Conservation (phyloP, 2,329 filamentous ascomycete species). For the Dactylellina sp. region DNA sequence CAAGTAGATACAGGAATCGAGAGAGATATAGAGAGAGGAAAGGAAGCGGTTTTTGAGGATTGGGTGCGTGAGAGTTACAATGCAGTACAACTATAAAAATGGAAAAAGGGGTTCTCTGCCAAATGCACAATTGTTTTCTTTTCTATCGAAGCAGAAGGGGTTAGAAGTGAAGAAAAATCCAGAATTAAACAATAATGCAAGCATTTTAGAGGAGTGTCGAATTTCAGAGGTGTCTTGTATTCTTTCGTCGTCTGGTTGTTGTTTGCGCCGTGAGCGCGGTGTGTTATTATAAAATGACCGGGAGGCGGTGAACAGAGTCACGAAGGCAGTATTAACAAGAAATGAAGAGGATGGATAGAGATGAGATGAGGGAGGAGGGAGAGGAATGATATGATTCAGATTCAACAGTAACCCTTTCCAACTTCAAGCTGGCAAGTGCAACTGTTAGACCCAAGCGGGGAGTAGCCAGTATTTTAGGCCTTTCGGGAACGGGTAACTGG, state of each 20-base stretch:
- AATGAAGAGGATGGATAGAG: slow-evolving; percentile 17
- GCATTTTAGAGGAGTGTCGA: slow-evolving; percentile 15
- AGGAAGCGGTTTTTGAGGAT: no score
- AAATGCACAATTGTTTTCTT: slow-evolving; percentile 4
- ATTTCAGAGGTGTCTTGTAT: not conserved
- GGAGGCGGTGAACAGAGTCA: slow-evolving; percentile 20
- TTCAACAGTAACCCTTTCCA: slow-evolving; percentile 7
- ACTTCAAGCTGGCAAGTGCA: slow-evolving; percentile 16
- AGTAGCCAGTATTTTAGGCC: slow-evolving; percentile 69
- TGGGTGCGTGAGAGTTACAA: not conserved
- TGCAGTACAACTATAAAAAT: slow-evolving; percentile 15
- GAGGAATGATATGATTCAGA: slow-evolving; percentile 1
- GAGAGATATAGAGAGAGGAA: slow-evolving; percentile 5
- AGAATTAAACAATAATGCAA: slow-evolving; percentile 28
- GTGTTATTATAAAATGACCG: slow-evolving; percentile 26
- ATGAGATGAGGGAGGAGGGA: slow-evolving; percentile 1
- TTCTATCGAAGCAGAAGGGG: not conserved
- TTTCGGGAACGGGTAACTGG: slow-evolving; percentile 76
- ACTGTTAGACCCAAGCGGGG: not conserved
- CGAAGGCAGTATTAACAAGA: slow-evolving; percentile 53
- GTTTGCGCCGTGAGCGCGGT: slow-evolving; percentile 25
- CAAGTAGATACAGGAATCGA: slow-evolving; percentile 56
- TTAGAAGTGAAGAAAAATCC: slow-evolving; percentile 1
- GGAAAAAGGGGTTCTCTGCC: slow-evolving; percentile 2
- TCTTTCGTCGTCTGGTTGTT: not conserved